Base-by-base conservation (phyloP, 2,329 filamentous ascomycete genomes). In the Calonectria fujianensis region DNA sequence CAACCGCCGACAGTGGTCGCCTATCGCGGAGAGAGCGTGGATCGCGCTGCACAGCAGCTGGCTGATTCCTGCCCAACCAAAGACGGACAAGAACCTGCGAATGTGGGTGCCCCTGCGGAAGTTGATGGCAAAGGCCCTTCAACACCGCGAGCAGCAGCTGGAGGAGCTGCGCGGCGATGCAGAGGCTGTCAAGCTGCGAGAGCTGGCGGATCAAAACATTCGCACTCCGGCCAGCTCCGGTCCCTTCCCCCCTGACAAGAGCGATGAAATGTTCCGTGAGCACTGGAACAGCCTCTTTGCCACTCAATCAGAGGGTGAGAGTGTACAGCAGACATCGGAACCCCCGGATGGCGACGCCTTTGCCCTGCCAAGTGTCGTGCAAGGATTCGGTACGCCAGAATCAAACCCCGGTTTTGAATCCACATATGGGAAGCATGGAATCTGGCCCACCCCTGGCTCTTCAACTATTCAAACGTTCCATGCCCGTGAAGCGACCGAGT, bases 21-120 rank as follows among this genome's bases (percentile, higher is more conserved):
- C 87, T 1, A 83, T 85, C 5, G 78, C 87, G 0, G 89, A 90
- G 75, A 82, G 88, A 2, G 87, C 86, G 0, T 90, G 89, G 89
- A 76, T 84, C 1, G 86, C 86, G 0, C 82, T 90, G 7, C 86
- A 89, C n/a, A 86, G 85, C 57, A 74, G 74, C 16, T 88, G 86
- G 84, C 76, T 89, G 32, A 87, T 81, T 3, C 80, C 80, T 1
- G 71, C 75, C 0, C 75, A 79, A 11, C 72, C 71, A 2, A 79
- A 76, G 20, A 72, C 79, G n/a, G 76, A 83, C 14, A 84, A 80
- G 69, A 82, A 80, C 16, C 35, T 79, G n/a, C 80, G 78, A 13
- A 82, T 87, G 52, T 88, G 87, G 86, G 73, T 87, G 3, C 87
- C 87, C 1, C 74, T 89, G 24, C 82, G 84, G 2, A 84, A 81